Evolutionary conservation across 257 asterid genomes (phyloP), one percentile per base, ranked within the genome.

Genomic region (Salvia rosmarinus): DNA sequence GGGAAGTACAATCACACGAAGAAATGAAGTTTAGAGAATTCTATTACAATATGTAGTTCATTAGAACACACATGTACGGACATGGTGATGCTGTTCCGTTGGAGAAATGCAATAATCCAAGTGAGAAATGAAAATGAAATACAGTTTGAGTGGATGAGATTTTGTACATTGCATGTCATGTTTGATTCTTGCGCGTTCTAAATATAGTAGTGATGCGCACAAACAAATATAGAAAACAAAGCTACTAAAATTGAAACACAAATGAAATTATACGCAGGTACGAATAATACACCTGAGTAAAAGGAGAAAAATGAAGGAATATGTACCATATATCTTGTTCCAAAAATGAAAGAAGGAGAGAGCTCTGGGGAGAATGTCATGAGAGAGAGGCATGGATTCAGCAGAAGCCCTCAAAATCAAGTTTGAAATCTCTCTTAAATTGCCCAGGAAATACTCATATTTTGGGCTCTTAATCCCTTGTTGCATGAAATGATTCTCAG

Each of bases 381-480:
- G 98, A n/a, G 94, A 79, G 63, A 72, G 82, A 74, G 87, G 77
- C 80, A 91, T 77, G n/a, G 88, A 17, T 51, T 81, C 85, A 59
- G 89, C 63, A 2, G 92, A 82, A 76, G 88, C 89, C 9, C 4
- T 78, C 56, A 77, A 30, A 32, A 75, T 73, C 35, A 90, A 82
- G 78, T 68, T 79, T 1, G 84, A 82, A 60, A 91, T 75, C 67
- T 87, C 95, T 77, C 81, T 89, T 2, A 91, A 68, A 66, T 86
- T 91, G 14, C 96, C 98, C 58, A 85, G 49, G 46, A 89, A 80
- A 71, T 85, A 79, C 61, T 77, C 78, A 44, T 92, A 90, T 47
- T 74, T 82, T 9, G 96, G 98, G 7, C 96, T 96, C 30, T 20
- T 80, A 64, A 91, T 87, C 60, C 96, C 96, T 75, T 91, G 95